Evolutionary conservation across 2,329 filamentous ascomycete genomes (phyloP), one percentile per base, ranked within the genome.

Genomic region (Metarhizium brunneum): DNA sequence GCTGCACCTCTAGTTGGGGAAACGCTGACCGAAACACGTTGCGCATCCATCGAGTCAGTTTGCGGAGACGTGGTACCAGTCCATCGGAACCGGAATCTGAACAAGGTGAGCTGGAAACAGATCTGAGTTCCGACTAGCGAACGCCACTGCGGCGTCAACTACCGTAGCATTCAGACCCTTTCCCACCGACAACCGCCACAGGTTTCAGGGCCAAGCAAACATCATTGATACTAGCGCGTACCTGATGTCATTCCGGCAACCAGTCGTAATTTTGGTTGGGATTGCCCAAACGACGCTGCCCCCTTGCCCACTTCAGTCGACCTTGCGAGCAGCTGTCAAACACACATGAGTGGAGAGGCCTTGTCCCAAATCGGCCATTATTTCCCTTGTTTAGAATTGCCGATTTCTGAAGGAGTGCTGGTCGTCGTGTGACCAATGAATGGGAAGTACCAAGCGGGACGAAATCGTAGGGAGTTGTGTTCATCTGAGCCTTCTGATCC

Each of bases 251-350:
- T 18, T 7, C 42, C 18, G n/a, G n/a, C 18, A 45, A 25, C n/a
- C 4, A 8, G 42, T 45, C 42, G 42, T 16, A 45, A 25, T 8
- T 25, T 14, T 30, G 14, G 45, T 10, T 6, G 20, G 25, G 45
- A 6, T 48, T n/a, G 45, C 25, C 25, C 20, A 14, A 45, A 45
- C 45, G 20, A 18, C 13, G 20, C 13, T 30, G 25, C 45, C 45
- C 45, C 67, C 68, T 61, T 35, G 32, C 68, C 67, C 63, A 68
- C 64, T 67, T 54, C 53, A 69, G 68, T 59, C 61, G 63, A 58
- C 58, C 65, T 71, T 71, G 68, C 68, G 68, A 70, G 58, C 54
- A 42, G 36, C 47, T 60, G 54, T 50, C 52, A 59, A 52, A 56
- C 43, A 47, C 43, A 50, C 53, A 45, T 50, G 35, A 47, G 52